Evolutionary conservation across 108 stramenopile genomes (phyloP), one percentile per base, ranked within the genome.

Genomic region (Craspedostauros australis): DNA sequence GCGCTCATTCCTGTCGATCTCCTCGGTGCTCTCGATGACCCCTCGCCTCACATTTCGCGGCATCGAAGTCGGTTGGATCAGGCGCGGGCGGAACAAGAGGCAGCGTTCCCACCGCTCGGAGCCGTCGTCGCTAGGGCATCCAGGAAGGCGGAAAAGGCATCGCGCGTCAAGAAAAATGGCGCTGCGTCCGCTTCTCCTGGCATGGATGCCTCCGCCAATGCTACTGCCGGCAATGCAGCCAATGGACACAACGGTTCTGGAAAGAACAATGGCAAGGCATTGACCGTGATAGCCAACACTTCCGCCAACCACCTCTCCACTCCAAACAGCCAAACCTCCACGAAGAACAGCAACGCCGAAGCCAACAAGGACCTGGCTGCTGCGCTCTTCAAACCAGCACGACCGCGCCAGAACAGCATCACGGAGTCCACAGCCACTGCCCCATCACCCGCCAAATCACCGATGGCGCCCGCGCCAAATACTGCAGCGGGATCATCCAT

Each of bases 1-100:
- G 54, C 59, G 31, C 47, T 80, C 14, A 71, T 80, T 62, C 79
- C 79, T 22, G 23, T 69, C 1, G 79, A 80, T 58, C 50, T 80
- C 15, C 37, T 80, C 48, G 79, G 79, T 16, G 66, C 43, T 15
- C 39, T 75, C 5, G 74, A 80, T 40, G 66, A 73, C 37, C 69
- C 74, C 12, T 57, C 64, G 1, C 60, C 68, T 4, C 40, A 57
- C 2, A 30, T 58, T 37, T 24, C 32, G 5, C 14, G 24, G 50
- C 11, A 12, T 5, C 11, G 39, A 2, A 1, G 16, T 46, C 40
- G 24, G 22, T 32, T 28, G 42, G 42, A 19, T 25, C 39, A 45
- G 29, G 16, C 31, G 46, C 11, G 36, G 12, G 12, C 12, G 12
- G 12, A 12, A 11, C 36, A 37, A 12, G 47, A 52, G 12, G 60